Conservation (phyloP, 495 filamentous ascomycete genomes). For the Cryomyces minteri region DNA sequence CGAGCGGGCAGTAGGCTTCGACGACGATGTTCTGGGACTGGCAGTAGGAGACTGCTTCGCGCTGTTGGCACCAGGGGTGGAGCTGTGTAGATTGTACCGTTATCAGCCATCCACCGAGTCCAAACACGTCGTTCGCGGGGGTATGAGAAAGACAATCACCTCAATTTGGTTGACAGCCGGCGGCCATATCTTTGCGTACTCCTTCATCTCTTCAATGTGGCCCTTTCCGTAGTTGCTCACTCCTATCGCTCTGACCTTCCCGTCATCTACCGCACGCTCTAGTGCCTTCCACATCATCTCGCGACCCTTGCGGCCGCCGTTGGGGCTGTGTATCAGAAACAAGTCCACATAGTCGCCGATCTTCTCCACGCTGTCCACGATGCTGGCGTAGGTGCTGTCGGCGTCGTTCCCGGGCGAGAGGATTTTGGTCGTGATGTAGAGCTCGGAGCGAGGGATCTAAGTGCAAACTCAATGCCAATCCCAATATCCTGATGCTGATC, state of each 20-base stretch:
- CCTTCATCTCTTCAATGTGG: conserved; percentile 43
- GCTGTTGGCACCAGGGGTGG: conserved; percentile 50
- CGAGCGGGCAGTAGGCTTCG: conserved; percentile 49
- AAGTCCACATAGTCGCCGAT: conserved; percentile 48
- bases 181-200: conserved; percentile 41
- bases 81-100: conserved; percentile 21
- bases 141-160: conserved; percentile 15
- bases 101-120: no score
- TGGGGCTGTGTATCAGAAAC: conserved; percentile 49
- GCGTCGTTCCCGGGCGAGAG: conserved; percentile 32
- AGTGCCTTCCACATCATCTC: conserved; percentile 48
- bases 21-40: conserved; percentile 38
- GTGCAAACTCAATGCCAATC: no score
- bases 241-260: conserved; percentile 41
- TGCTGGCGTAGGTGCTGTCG: conserved; percentile 38
- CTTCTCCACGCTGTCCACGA: conserved; percentile 41
- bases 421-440: conserved; percentile 56
- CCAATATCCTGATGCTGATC: no score
- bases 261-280: conserved; percentile 38
- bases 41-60: conserved; percentile 40
- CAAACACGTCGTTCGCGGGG: no score
- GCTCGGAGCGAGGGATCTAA: conserved; percentile 29
- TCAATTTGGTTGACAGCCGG: conserved; percentile 55
- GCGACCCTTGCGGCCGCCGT: conserved; percentile 29
- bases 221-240: conserved; percentile 51